phyloP scores from a whole-genome alignment of 1,284 basidiomycete species.

The Clitocybe nebularis region DNA sequence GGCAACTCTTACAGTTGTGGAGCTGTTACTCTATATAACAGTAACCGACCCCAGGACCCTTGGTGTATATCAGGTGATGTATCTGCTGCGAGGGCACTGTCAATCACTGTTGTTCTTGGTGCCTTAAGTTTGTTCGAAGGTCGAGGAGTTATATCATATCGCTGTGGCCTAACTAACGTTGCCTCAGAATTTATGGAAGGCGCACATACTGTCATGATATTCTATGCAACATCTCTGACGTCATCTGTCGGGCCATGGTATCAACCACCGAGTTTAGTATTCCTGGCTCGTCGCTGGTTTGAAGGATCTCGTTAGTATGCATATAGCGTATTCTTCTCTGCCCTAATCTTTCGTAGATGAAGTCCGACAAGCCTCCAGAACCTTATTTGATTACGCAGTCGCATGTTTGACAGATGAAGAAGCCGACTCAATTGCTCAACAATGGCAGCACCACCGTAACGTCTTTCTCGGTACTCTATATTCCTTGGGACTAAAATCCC shows the following conservation, averaged over 20 bases:
- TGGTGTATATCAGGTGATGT: slow-evolving; percentile 72
- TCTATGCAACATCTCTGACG: slow-evolving; percentile 70
- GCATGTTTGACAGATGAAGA: slow-evolving; percentile 65
- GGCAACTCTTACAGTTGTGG: slow-evolving; percentile 23
- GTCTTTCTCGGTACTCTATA: slow-evolving; percentile 6
- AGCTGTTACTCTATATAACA: slow-evolving; percentile 41
- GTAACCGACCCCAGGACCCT: slow-evolving; percentile 32
- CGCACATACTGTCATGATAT: slow-evolving; percentile 70
- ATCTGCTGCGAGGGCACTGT: slow-evolving; percentile 67
- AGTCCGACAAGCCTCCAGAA: slow-evolving; percentile 68
- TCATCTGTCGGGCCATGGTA: slow-evolving; percentile 55
- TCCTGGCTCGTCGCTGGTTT: slow-evolving; percentile 74
- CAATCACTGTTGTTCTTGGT: slow-evolving; percentile 65
- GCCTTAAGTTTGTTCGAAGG: slow-evolving; percentile 72
- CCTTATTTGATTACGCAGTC: slow-evolving; percentile 74
- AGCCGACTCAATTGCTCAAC: slow-evolving; percentile 54
- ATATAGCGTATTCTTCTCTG: slow-evolving; percentile 3
- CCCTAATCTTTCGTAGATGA: slow-evolving; percentile 45
- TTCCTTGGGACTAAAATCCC: neutral
- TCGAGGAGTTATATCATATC: slow-evolving; percentile 22
- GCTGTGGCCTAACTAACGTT: slow-evolving; percentile 9
- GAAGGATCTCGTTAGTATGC: slow-evolving; percentile 58
- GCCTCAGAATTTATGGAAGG: slow-evolving; percentile 57
- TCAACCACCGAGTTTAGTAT: slow-evolving; percentile 65
- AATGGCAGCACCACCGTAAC: slow-evolving; percentile 69